Evolutionary conservation across 345 rosid genomes (phyloP).

Genomic region (Ceriops zippeliana): DNA sequence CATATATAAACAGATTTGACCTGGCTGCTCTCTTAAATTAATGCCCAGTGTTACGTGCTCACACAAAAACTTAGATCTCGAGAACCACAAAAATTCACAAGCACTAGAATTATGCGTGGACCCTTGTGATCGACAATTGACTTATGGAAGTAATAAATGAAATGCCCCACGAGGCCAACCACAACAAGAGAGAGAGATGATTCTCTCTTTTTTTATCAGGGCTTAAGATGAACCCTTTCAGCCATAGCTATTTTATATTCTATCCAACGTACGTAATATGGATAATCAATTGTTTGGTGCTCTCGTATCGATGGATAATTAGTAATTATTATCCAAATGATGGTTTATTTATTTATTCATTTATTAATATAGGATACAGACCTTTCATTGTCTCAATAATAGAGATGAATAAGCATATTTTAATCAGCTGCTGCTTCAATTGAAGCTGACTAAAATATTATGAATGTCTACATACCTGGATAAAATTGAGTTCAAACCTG

Average conservation of each 20-base stretch:
- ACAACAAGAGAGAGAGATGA: neutral
- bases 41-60: neutral
- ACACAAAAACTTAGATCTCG: neutral
- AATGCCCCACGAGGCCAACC: neutral
- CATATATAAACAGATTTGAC: neutral
- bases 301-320: too few relatives aligned
- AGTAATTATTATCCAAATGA: too few relatives aligned
- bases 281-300: neutral
- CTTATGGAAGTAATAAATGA: neutral
- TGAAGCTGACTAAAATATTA: slow-evolving; percentile 1
- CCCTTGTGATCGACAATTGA: neutral
- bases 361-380: neutral
- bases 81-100: slow-evolving; percentile 1
- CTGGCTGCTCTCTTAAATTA: neutral
- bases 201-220: neutral
- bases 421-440: neutral
- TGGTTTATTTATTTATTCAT: too few relatives aligned
- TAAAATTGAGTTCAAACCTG: too few relatives aligned
- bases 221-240: neutral
- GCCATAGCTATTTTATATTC: too few relatives aligned
- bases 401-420: neutral
- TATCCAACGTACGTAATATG: neutral
- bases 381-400: neutral
- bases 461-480: too few relatives aligned
- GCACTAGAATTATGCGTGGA: neutral